phyloP scores from a whole-genome alignment of 441 rosid genomes.

The Syzygium malaccense region DNA sequence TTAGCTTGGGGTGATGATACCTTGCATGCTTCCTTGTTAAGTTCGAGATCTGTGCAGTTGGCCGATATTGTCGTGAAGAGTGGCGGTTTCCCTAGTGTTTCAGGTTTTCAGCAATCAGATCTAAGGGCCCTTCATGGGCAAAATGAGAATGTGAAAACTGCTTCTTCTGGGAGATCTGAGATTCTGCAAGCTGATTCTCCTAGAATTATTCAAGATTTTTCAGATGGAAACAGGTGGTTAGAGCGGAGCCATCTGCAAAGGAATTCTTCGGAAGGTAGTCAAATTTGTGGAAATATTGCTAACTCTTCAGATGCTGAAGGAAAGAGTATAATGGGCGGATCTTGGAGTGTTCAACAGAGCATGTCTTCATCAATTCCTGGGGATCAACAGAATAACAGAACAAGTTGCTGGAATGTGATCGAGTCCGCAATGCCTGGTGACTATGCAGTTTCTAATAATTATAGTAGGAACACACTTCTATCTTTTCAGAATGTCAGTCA shows the following conservation, averaged over 20 bases:
- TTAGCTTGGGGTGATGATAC: slow-evolving; percentile 29
- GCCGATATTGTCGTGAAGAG: slow-evolving; percentile 16
- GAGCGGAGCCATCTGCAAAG: slow-evolving; percentile 31
- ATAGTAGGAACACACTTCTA: not conserved
- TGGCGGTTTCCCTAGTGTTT: slow-evolving; percentile 26
- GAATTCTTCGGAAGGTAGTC: slow-evolving; percentile 17
- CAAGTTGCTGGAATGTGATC: not conserved
- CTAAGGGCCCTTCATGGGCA: slow-evolving; percentile 18
- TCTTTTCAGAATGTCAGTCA: not conserved
- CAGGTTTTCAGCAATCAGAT: slow-evolving; percentile 36
- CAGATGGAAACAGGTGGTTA: slow-evolving; percentile 25
- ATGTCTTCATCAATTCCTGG: not conserved
- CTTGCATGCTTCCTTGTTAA: slow-evolving; percentile 27
- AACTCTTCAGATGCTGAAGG: not conserved
- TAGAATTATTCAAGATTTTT: not conserved
- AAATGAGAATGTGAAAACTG: slow-evolving; percentile 22
- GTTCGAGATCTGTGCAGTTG: slow-evolving; percentile 18
- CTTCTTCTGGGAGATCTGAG: slow-evolving; percentile 20
- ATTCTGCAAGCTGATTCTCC: not conserved
- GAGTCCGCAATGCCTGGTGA: not conserved
- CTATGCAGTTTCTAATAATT: not conserved
- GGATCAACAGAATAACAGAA: not conserved
- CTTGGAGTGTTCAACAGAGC: not conserved
- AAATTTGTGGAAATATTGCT: not conserved
- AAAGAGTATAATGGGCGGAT: not conserved